Percentiles rank a stretch among this genome's conserved stretches.
Conservation (phyloP, 2,329 filamentous ascomycete species). For the Fusarium udum region DNA sequence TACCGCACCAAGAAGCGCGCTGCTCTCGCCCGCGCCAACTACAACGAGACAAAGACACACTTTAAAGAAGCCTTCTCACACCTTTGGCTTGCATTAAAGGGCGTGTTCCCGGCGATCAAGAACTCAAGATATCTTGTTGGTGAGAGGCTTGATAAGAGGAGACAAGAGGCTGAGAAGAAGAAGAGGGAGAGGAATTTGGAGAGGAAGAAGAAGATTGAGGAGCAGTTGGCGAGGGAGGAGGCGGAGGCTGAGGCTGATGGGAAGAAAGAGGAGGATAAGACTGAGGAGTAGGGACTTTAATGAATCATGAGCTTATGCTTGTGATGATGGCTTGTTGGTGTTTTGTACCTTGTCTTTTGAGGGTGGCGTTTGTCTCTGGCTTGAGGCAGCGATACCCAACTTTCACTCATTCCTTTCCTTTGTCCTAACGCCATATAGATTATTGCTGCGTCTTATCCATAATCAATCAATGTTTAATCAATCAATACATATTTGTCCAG, state of each 20-base stretch:
- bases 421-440: neutral
- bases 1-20: constrained; percentile 16
- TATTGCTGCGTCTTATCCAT: neutral
- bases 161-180: neutral
- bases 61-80: neutral
- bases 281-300: neutral
- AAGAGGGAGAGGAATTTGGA: neutral
- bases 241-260: neutral
- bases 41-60: constrained; percentile 4
- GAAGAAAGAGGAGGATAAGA: neutral
- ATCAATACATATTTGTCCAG: fast-evolving
- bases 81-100: neutral
- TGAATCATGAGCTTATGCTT: neutral
- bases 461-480: neutral
- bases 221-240: neutral
- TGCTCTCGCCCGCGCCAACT: constrained; percentile 2
- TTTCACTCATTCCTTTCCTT: neutral
- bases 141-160: neutral
- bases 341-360: neutral
- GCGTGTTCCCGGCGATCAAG: neutral
- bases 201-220: neutral
- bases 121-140: neutral
- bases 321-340: neutral
- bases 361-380: neutral
- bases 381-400: neutral